Base-by-base conservation (phyloP, 768 basidiomycete genomes). In the Xerocomellus chrysenteron region DNA sequence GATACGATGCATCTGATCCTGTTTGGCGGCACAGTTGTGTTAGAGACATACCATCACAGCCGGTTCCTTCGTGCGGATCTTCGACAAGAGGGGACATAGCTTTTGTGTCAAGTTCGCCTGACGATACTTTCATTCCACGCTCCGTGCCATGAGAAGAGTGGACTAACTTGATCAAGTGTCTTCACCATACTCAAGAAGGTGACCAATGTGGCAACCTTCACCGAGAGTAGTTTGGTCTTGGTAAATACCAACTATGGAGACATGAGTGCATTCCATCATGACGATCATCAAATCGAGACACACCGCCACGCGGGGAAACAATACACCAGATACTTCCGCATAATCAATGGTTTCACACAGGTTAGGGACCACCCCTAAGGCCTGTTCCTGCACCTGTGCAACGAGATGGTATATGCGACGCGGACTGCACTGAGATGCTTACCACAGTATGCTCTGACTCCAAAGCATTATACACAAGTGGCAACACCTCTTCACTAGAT, bases 11-110 rank as follows among this genome's bases (percentile, higher is more conserved):
- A 55, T 57, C 39, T 47, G 40, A 46, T 37, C 39, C 33, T 17
- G 33, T 39, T 42, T 13, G 4, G 33, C 4, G 12, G 32, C 11
- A 11, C 5, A 32, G 24, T 8, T 9, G 30, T 44, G n/a, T 5
- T 45, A 19, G 13, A 14, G 36, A 51, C 59, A 55, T 64, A 93
- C 92, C 83, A 94, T 97, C 5, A 98, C 96, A 47, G 88, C 85
- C 11, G 96, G 96, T 68, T 98, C 95, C 69, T 94, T 96, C 5
- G 96, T 98, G 37, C 94, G 86, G 59, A 98, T 97, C 70, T 93
- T 97, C 0, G 94, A 89, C 26, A 99, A 79, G 16, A 98, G 73
- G 2, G 97, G 97, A 4, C 98, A 96, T 19, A 99, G 80, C 70
- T 97, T 98, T 66, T 96, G 94, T 1, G 97, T 98, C 50, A 99